Evolutionary conservation across 2,329 filamentous ascomycete species (phyloP).

Genomic region (Thelonectria rubi): DNA sequence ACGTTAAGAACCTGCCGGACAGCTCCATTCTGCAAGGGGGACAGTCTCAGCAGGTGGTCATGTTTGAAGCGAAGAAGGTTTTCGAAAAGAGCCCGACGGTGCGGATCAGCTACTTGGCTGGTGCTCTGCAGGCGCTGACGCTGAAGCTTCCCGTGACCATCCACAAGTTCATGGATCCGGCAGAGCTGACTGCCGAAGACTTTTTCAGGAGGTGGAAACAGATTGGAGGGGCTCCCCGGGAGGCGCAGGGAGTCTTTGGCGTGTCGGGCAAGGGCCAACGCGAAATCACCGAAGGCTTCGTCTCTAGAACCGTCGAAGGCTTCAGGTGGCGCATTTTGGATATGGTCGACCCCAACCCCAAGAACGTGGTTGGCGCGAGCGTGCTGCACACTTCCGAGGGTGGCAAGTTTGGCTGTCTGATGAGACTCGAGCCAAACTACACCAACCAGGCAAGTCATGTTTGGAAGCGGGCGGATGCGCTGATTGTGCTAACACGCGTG

Average conservation of each 20-base stretch:
- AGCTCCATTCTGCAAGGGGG: conserved; percentile 76
- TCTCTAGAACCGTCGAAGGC: conserved; percentile 77
- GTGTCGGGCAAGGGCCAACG: conserved; percentile 62
- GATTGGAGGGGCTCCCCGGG: conserved; percentile 87
- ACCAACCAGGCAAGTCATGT: conserved; percentile 78
- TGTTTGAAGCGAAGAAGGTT: conserved; percentile 86
- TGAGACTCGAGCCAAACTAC: conserved; percentile 95
- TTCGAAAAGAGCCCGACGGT: conserved; percentile 91
- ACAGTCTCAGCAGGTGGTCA: conserved; percentile 92
- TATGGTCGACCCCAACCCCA: conserved; percentile 88
- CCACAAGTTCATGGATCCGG: conserved; percentile 97
- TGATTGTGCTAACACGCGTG: conserved; percentile 25
- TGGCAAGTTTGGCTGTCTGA: conserved; percentile 92
- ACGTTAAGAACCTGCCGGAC: conserved; percentile 89
- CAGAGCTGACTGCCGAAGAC: conserved; percentile 85
- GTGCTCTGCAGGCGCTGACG: conserved; percentile 90
- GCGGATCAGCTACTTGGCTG: conserved; percentile 91
- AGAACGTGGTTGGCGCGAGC: conserved; percentile 92
- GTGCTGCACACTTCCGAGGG: conserved; percentile 83
- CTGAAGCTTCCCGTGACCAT: conserved; percentile 87
- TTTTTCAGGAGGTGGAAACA: conserved; percentile 99
- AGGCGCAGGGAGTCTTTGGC: conserved; percentile 88
- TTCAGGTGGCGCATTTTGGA: conserved; percentile 90
- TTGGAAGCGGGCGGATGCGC: background rate
- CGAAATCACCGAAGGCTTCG: conserved; percentile 75